Evolutionary conservation across 139 green algal genomes (phyloP).

Genomic region (Chlamydomonas sphaeroides): DNA sequence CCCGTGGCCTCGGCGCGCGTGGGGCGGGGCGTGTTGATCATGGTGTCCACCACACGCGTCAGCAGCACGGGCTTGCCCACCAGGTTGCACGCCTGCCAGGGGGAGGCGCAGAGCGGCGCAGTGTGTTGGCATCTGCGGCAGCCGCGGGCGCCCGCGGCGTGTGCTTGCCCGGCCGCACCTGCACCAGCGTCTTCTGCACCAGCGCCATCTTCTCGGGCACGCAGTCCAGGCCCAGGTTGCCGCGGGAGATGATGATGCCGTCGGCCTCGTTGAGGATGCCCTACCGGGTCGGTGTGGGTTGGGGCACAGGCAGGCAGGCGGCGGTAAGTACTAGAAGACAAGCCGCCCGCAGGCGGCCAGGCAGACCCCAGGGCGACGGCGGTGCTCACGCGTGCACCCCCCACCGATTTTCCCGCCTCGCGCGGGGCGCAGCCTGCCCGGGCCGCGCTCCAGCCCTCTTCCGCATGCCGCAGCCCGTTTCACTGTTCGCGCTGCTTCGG

Average conservation of each 20-base stretch:
- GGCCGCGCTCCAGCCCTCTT: too few species aligned
- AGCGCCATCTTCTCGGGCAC: constrained; percentile 92
- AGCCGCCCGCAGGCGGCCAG: too few species aligned
- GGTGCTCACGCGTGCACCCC: too few species aligned
- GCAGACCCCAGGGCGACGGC: too few species aligned
- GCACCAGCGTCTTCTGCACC: constrained; percentile 74
- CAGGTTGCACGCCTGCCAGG: constrained; percentile 84
- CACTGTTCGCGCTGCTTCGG: neutral
- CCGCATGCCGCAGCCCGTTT: too few species aligned
- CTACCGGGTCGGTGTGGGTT: constrained; percentile 4
- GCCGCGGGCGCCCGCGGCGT: too few species aligned
- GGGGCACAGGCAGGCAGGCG: too few species aligned
- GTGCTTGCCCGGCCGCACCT: constrained; percentile 37
- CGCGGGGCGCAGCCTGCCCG: too few species aligned
- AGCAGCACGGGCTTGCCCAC: constrained; percentile 89
- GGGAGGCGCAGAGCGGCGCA: too few species aligned
- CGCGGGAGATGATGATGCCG: constrained; percentile 88
- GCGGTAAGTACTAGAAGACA: too few species aligned
- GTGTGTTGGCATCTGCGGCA: too few species aligned
- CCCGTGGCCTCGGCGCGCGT: constrained; percentile 94
- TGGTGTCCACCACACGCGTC: constrained; percentile 92
- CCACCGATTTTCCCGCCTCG: too few species aligned
- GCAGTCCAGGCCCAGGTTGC: constrained; percentile 91
- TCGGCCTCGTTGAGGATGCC: constrained; percentile 81
- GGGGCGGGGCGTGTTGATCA: constrained; percentile 83